These are phyloP conservation scores for Elsinoe australis DNA, from an alignment of 2,329 filamentous ascomycete species.

Conservation along the genomic window DNA sequence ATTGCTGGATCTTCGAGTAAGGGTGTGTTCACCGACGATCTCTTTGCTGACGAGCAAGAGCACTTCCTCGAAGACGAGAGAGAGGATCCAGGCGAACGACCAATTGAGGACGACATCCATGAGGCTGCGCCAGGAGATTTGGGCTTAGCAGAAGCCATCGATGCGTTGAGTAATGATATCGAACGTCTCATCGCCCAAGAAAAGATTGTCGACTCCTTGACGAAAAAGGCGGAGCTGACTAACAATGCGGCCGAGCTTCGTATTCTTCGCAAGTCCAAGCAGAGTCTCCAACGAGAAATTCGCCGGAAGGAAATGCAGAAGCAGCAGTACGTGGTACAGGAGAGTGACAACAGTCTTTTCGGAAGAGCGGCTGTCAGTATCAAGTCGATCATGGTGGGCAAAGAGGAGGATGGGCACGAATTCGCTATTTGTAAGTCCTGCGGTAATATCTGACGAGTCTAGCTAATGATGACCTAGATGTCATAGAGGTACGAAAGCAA, in stretches of 20 bases:
- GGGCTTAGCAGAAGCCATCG: constrained; percentile 86
- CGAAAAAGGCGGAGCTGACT: constrained; percentile 88
- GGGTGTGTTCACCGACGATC: constrained; percentile 87
- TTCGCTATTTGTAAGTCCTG: constrained; percentile 67
- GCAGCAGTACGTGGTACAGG: constrained; percentile 94
- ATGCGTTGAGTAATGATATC: constrained; percentile 79
- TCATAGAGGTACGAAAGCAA: constrained; percentile 82
- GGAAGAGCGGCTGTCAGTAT: constrained; percentile 84
- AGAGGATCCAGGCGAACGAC: constrained; percentile 54
- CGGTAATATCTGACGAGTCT: not conserved
- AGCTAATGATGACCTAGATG: constrained; percentile 44
- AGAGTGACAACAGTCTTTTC: constrained; percentile 95
- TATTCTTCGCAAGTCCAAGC: constrained; percentile 87
- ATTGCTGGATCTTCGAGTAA: constrained; percentile 81
- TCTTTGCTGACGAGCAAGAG: constrained; percentile 84
- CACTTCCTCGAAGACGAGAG: constrained; percentile 80
- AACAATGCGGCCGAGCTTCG: constrained; percentile 92
- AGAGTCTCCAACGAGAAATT: constrained; percentile 86
- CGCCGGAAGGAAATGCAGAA: constrained; percentile 89
- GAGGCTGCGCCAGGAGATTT: constrained; percentile 92
- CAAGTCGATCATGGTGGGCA: constrained; percentile 84
- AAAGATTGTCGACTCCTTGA: constrained; percentile 81
- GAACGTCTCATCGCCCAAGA: constrained; percentile 83
- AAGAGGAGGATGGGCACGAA: constrained; percentile 85
- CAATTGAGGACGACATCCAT: constrained; percentile 74